Base-by-base conservation (phyloP, 2,329 filamentous ascomycete genomes). In the Verticillium albo-atrum region DNA sequence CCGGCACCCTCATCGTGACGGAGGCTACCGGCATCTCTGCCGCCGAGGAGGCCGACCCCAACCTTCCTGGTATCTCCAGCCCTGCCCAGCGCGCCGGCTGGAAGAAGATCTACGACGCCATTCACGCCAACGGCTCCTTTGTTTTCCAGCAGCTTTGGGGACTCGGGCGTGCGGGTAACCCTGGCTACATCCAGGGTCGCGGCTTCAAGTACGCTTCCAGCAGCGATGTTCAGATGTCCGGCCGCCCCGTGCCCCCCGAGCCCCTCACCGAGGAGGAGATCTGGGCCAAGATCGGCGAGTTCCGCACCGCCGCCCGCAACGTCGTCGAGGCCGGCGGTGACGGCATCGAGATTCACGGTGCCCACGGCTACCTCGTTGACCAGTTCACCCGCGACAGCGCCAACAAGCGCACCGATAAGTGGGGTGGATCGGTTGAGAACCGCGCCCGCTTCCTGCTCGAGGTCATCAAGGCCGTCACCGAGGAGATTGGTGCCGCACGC, bases 281-380 rank as follows among this genome's bases (percentile, higher is more conserved):
- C 59, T 76, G 83, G 60, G 71, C 78, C 5, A 76, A 87, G 64
- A 88, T 88, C 71, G 70, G 70, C 10, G 80, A 79, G 0, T 89
- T 79, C 72, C 79, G 77, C 3, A 78, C 74, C 1, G 75, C 76
- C 3, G 71, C 76, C 1, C 75, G 77, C 60, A 72, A 81, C 20
- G 78, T 87, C 1, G 68, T 88, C 6, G 76, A 79, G 56, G 61
- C 61, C 47, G 61, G 61, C n/a, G 61, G 61, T 35, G 61, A 63
- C 52, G 82, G 81, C 12, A 82, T 91, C 58, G 89, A 92, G 66
- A 72, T 79, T 2, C 77, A 82, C 64, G 72, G 67, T 15, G 77
- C 79, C 17, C 80, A 82, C 61, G 80, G 80, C 4, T 86, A 85
- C 64, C 71, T 87, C 2, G 70, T 84, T 27, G 81, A 83, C 59